These are phyloP conservation scores for Obba rivulosa DNA, from an alignment of 768 basidiomycete species.

Conservation along the genomic window DNA sequence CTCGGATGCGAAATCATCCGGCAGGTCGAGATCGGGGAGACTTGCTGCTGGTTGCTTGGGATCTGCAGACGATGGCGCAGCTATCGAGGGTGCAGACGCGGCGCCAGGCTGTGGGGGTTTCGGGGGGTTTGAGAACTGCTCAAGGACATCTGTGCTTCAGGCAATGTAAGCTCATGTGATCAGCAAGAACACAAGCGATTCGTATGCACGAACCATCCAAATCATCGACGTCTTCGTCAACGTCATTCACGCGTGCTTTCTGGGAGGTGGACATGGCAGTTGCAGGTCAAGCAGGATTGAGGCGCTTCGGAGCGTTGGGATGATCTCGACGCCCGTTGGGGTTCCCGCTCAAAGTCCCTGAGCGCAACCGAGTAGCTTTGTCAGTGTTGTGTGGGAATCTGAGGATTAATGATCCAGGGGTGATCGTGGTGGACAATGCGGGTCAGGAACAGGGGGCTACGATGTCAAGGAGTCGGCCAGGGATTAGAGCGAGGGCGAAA, in stretches of 20 bases:
- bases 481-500: no score
- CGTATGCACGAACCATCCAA: slow-evolving; percentile 44
- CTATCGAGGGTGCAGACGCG: slow-evolving; percentile 13
- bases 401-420: no score
- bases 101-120: slow-evolving; percentile 13
- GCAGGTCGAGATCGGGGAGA: slow-evolving; percentile 18
- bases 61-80: slow-evolving; percentile 9
- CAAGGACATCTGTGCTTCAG: slow-evolving; percentile 39
- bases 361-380: no score
- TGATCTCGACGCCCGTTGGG: no score
- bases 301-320: no score
- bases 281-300: no score
- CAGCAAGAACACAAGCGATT: slow-evolving; percentile 1
- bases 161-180: slow-evolving; percentile 1
- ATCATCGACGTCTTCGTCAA: slow-evolving; percentile 63
- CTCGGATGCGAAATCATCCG: slow-evolving; percentile 32
- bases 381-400: no score
- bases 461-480: no score
- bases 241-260: slow-evolving; percentile 4
- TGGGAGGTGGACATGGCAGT: slow-evolving; percentile 1
- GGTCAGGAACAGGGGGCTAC: no score
- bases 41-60: slow-evolving; percentile 1
- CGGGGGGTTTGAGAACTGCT: slow-evolving; percentile 32
- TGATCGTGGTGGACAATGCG: no score
- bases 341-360: no score